Percentiles rank a stretch among this genome's conserved stretches.
Evolutionary conservation across 164 flowering plant species (phyloP).

Genomic region (Magnolia kwangsiensis): DNA sequence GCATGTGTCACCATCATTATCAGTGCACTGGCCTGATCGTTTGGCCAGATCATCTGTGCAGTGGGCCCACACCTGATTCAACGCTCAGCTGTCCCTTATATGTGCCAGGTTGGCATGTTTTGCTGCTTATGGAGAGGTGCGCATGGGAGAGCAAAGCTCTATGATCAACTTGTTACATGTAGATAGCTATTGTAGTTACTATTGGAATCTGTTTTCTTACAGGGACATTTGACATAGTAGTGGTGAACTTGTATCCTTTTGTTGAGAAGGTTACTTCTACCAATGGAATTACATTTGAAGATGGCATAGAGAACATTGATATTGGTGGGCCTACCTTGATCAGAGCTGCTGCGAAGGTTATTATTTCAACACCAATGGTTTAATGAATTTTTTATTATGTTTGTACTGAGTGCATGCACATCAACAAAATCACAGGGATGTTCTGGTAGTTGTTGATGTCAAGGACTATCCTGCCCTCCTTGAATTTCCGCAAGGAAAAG

Average conservation of each 20-base stretch:
- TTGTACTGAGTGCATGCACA: background rate
- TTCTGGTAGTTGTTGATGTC: conserved; percentile 85
- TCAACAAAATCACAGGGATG: conserved; percentile 94
- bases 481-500: conserved; percentile 58
- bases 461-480: conserved; percentile 73
- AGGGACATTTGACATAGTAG: conserved; percentile 94
- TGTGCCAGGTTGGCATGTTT: background rate
- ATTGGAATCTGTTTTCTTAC: conserved; percentile 5
- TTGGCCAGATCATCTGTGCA: background rate
- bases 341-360: conserved; percentile 94
- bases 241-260: conserved; percentile 93
- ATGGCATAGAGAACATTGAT: conserved; percentile 95
- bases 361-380: background rate
- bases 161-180: background rate
- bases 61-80: background rate
- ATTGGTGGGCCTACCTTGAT: conserved; percentile 99
- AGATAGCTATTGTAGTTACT: background rate
- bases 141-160: background rate
- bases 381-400: background rate
- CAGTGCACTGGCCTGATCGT: background rate
- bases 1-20: too few relatives aligned
- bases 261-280: conserved; percentile 80
- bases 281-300: conserved; percentile 69
- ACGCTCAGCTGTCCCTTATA: too few relatives aligned
- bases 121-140: background rate